Evolutionary conservation across 768 basidiomycete species (phyloP).

Genomic region (Russula earlei): DNA sequence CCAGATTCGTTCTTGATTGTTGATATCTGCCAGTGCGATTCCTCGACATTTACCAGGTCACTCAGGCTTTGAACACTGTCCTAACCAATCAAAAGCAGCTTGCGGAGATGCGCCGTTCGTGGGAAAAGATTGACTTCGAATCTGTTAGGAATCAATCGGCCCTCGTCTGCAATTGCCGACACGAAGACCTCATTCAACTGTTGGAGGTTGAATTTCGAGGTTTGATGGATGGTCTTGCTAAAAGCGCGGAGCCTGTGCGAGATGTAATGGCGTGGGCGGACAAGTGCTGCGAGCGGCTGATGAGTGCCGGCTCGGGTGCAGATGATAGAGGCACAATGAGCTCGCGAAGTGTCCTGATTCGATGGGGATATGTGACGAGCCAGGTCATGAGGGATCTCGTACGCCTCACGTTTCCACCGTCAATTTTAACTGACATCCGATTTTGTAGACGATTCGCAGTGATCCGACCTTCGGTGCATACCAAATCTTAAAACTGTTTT

Average conservation of each 20-base stretch:
- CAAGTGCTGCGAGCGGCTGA: slow-evolving; percentile 76
- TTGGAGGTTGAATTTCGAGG: slow-evolving; percentile 76
- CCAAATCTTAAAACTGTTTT: slow-evolving; percentile 84
- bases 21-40: slow-evolving; percentile 56
- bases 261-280: slow-evolving; percentile 90
- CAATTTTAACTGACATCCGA: background rate
- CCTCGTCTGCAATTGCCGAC: slow-evolving; percentile 85
- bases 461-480: slow-evolving; percentile 90
- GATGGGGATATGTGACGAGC: slow-evolving; percentile 89
- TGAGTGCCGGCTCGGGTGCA: slow-evolving; percentile 54
- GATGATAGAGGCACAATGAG: slow-evolving; percentile 79
- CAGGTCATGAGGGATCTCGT: slow-evolving; percentile 90
- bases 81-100: slow-evolving; percentile 81
- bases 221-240: slow-evolving; percentile 61
- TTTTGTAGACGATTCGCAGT: slow-evolving; percentile 71
- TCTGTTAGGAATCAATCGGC: slow-evolving; percentile 90
- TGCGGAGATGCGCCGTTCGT: slow-evolving; percentile 77
- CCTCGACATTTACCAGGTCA: slow-evolving; percentile 87
- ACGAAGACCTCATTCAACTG: slow-evolving; percentile 79
- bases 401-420: slow-evolving; percentile 26
- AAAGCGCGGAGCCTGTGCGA: slow-evolving; percentile 71
- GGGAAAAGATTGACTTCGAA: slow-evolving; percentile 84
- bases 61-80: slow-evolving; percentile 81
- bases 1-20: slow-evolving; percentile 8
- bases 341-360: slow-evolving; percentile 77